Evolutionary conservation across 1,139 yeast species (phyloP).

Genomic region (Meyerozyma sp.): DNA sequence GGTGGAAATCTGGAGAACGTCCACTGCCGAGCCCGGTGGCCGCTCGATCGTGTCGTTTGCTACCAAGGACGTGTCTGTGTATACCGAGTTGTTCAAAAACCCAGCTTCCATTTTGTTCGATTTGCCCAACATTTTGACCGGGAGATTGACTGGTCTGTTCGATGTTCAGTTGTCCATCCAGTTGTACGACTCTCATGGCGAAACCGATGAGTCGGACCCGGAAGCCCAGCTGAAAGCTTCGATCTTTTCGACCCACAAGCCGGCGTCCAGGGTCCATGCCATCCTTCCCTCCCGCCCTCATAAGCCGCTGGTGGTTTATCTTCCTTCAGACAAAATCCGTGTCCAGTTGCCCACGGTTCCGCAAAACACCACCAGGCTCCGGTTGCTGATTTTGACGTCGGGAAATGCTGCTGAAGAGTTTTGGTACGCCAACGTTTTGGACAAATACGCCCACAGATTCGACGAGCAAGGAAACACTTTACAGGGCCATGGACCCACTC

Average conservation of each 20-base stretch:
- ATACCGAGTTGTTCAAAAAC: constrained; percentile 44
- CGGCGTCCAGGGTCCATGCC: constrained; percentile 30
- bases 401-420: constrained; percentile 82
- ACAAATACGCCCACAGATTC: constrained; percentile 26
- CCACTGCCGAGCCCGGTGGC: constrained; percentile 76
- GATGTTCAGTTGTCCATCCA: constrained; percentile 46
- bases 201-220: neutral
- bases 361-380: constrained; percentile 52
- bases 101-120: constrained; percentile 44
- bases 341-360: constrained; percentile 36
- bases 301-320: constrained; percentile 36
- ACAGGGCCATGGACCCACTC: constrained; percentile 60
- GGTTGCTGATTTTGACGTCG: constrained; percentile 57
- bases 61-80: constrained; percentile 62
- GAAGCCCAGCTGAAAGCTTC: neutral
- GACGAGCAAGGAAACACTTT: constrained; percentile 27
- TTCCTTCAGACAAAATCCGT: constrained; percentile 34
- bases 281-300: constrained; percentile 9
- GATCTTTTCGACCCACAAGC: constrained; percentile 19
- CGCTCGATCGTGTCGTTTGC: constrained; percentile 34
- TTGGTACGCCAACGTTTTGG: constrained; percentile 69
- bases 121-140: constrained; percentile 61
- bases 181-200: constrained; percentile 35
- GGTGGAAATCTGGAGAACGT: constrained; percentile 75
- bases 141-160: constrained; percentile 57